phyloP scores from a whole-genome alignment of 306 rosid genomes.

The Sesbania bispinosa region DNA sequence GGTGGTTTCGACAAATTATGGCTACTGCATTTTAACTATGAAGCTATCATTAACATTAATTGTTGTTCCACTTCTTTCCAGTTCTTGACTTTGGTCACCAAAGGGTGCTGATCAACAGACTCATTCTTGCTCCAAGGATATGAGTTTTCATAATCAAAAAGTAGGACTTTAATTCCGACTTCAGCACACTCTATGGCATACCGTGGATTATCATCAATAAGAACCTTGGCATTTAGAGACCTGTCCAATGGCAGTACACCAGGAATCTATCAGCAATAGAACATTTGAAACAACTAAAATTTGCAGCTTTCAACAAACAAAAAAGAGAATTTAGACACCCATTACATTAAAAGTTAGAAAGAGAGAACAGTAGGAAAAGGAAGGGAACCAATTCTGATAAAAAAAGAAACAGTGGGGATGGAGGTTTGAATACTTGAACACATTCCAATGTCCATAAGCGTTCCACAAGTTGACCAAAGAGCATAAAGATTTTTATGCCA shows the following conservation, averaged over 20 bases:
- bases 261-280: slow-evolving; percentile 9
- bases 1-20: not conserved
- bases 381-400: not conserved
- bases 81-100: slow-evolving; percentile 78
- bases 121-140: slow-evolving; percentile 89
- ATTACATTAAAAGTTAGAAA: not conserved
- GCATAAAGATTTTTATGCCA: not conserved
- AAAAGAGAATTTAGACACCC: not conserved
- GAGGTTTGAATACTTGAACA: not conserved
- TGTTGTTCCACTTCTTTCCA: slow-evolving; percentile 90
- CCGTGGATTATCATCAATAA: slow-evolving; percentile 89
- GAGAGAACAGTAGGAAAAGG: not conserved
- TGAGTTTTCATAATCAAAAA: slow-evolving; percentile 87
- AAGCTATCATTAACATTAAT: slow-evolving; percentile 40
- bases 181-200: slow-evolving; percentile 89
- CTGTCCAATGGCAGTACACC: slow-evolving; percentile 39
- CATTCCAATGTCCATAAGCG: not conserved
- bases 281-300: not conserved
- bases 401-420: not conserved
- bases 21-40: slow-evolving; percentile 12
- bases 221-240: slow-evolving; percentile 74
- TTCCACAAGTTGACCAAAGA: not conserved
- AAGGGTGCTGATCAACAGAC: slow-evolving; percentile 52
- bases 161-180: slow-evolving; percentile 73
- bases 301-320: not conserved